These are phyloP conservation scores for Smittium culicis DNA, from an alignment of 371 early-diverging fungal species.

Conservation along the genomic window DNA sequence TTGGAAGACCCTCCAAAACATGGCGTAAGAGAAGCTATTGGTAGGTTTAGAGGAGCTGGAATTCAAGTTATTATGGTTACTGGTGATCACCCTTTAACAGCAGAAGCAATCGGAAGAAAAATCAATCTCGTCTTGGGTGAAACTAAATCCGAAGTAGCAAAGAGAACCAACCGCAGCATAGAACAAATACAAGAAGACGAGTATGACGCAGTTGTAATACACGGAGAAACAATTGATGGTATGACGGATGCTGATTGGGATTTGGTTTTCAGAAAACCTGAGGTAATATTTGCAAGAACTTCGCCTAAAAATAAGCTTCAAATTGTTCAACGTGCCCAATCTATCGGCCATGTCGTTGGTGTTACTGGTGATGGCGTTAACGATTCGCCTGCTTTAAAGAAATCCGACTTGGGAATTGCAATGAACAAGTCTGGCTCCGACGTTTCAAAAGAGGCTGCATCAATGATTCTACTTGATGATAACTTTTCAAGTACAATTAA, in stretches of 20 bases:
- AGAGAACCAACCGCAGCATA: conserved; percentile 40
- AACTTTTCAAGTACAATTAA: conserved; percentile 79
- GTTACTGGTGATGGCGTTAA: conserved; percentile 92
- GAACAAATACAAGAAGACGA: conserved; percentile 59
- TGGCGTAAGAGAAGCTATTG: conserved; percentile 92
- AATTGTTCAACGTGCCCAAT: conserved; percentile 71
- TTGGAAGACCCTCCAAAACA: conserved; percentile 93
- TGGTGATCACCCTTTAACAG: conserved; percentile 87
- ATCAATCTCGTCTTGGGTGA: conserved; percentile 82
- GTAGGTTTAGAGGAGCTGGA: conserved; percentile 77
- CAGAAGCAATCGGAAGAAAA: conserved; percentile 72
- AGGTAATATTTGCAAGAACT: conserved; percentile 85
- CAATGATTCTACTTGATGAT: conserved; percentile 92
- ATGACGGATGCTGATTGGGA: conserved; percentile 82
- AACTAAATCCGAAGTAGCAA: conserved; percentile 62
- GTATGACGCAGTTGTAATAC: conserved; percentile 69
- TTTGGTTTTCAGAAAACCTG: conserved; percentile 61
- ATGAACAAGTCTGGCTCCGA: conserved; percentile 92
- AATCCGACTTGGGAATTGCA: conserved; percentile 93
- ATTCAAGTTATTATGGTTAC: conserved; percentile 94
- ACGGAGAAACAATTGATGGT: conserved; percentile 71
- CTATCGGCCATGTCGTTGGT: conserved; percentile 77
- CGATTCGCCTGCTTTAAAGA: conserved; percentile 85
- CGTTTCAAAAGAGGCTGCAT: conserved; percentile 92
- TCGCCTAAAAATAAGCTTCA: conserved; percentile 80